A percentile compares a stretch with the other conserved stretches of the same genome.
These are phyloP conservation scores for Mercurialis annua DNA, from an alignment of 345 rosid species.

Conservation along the genomic window DNA sequence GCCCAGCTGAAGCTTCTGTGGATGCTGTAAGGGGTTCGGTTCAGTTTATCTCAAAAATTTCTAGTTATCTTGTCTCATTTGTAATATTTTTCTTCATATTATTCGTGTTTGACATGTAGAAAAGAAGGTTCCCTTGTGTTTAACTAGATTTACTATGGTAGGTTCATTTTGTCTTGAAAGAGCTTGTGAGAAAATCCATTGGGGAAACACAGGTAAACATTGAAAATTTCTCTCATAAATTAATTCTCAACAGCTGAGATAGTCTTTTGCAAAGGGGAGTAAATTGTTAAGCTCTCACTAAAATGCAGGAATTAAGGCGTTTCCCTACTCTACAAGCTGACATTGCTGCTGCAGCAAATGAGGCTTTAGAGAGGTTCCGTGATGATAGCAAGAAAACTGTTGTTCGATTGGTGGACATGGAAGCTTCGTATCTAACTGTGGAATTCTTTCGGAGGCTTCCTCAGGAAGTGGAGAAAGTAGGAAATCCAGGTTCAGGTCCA, in stretches of 20 bases:
- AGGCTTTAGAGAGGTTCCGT: conserved; percentile 38
- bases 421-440: conserved; percentile 37
- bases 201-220: conserved; percentile 36
- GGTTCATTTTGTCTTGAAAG: conserved; percentile 42
- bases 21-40: conserved; percentile 30
- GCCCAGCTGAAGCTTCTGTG: conserved; percentile 40
- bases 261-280: neutral
- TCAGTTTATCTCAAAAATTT: neutral
- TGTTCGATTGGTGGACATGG: conserved; percentile 39
- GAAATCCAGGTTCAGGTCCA: conserved; percentile 25
- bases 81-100: neutral
- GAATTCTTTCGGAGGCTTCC: conserved; percentile 41
- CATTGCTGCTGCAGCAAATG: conserved; percentile 32
- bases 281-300: no score
- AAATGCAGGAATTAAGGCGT: conserved; percentile 31
- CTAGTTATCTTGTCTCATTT: neutral
- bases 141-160: conserved; percentile 10
- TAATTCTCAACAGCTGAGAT: neutral
- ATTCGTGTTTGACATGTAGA: neutral
- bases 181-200: conserved; percentile 38
- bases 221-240: neutral
- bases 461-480: conserved; percentile 37
- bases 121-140: neutral
- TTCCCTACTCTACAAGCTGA: conserved; percentile 39
- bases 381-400: conserved; percentile 37